phyloP scores from a whole-genome alignment of 2,329 filamentous ascomycete genomes.

The Arthroderma uncinatum region DNA sequence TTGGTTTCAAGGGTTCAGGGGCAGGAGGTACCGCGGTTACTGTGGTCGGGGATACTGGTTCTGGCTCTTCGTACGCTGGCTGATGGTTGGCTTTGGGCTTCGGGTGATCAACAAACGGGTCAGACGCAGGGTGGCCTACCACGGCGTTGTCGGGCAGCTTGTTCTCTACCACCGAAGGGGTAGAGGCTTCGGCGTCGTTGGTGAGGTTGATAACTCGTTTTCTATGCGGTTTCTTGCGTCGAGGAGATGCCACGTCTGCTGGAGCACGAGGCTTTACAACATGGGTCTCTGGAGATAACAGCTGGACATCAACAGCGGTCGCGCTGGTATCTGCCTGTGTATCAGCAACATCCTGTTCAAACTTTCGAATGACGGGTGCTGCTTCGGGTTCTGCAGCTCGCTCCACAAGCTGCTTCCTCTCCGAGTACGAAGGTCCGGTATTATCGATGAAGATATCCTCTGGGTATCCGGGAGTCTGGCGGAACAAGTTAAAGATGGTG shows the following conservation, averaged over 20 bases:
- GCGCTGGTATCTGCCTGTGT: slow-evolving; percentile 9
- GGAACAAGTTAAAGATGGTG: slow-evolving; percentile 92
- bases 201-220: slow-evolving; percentile 49
- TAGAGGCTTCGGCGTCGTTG: slow-evolving; percentile 26
- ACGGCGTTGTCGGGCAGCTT: neutral
- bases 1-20: neutral
- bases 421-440: slow-evolving; percentile 67
- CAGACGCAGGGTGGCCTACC: neutral
- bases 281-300: neutral
- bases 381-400: slow-evolving; percentile 63
- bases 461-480: slow-evolving; percentile 74
- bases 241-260: slow-evolving; percentile 20
- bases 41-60: slow-evolving; percentile 1
- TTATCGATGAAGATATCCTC: slow-evolving; percentile 87
- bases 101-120: neutral
- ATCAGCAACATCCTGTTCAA: slow-evolving; percentile 47
- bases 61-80: neutral
- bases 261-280: neutral
- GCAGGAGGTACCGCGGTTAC: neutral
- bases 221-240: slow-evolving; percentile 42
- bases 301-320: slow-evolving; percentile 11
- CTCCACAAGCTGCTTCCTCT: slow-evolving; percentile 74
- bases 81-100: neutral
- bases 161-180: slow-evolving; percentile 1
- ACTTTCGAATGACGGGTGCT: slow-evolving; percentile 66